A percentile compares a stretch with the other conserved stretches of the same genome.
phyloP scores from a whole-genome alignment of 2,329 filamentous ascomycete genomes.

The Allantophomopsis lycopodina region DNA sequence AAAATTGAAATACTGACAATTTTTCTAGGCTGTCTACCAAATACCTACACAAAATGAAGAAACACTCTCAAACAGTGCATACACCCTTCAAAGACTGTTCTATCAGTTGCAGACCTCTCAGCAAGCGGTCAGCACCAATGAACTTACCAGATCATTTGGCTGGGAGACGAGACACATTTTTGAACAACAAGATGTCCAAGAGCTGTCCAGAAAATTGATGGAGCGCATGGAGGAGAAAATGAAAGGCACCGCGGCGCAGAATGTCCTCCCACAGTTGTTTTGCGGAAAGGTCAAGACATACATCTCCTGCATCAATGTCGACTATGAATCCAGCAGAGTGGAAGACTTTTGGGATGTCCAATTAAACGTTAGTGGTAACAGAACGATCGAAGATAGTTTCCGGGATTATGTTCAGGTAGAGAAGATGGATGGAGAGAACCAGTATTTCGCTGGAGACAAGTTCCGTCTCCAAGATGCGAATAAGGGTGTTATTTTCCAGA shows the following conservation, averaged over 20 bases:
- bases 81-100: conserved; percentile 85
- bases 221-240: conserved; percentile 94
- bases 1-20: not conserved
- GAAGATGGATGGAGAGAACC: conserved; percentile 95
- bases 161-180: conserved; percentile 98
- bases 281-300: conserved; percentile 98
- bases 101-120: conserved; percentile 86
- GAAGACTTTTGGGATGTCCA: conserved; percentile 99
- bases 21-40: conserved; percentile 72
- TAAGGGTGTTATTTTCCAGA: conserved; percentile 95
- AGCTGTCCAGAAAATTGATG: conserved; percentile 92
- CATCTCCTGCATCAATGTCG: conserved; percentile 95
- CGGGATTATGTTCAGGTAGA: conserved; percentile 93
- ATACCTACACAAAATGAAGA: conserved; percentile 85
- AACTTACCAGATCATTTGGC: conserved; percentile 91
- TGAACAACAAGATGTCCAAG: conserved; percentile 96
- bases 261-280: conserved; percentile 79
- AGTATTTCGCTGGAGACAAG: conserved; percentile 85
- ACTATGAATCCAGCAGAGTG: conserved; percentile 88
- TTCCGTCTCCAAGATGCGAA: conserved; percentile 90
- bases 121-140: conserved; percentile 73
- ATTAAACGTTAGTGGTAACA: conserved; percentile 89
- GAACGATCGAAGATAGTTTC: conserved; percentile 87
- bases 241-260: conserved; percentile 90
- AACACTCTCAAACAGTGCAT: conserved; percentile 75